Conservation (phyloP, 1,284 basidiomycete genomes). For the Trametes polyzona region DNA sequence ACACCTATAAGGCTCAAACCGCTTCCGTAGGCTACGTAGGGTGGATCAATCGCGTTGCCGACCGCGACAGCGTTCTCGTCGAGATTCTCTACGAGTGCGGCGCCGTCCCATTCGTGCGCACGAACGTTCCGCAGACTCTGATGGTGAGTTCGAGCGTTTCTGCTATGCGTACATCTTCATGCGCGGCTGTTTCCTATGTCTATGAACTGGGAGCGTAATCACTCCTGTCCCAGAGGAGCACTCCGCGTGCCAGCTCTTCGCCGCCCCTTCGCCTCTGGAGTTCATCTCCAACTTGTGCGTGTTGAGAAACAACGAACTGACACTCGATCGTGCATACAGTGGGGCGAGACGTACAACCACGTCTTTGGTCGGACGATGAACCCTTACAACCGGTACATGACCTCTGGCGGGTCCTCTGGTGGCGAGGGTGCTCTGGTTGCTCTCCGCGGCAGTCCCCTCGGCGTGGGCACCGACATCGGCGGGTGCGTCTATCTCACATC, state of each 20-base stretch:
- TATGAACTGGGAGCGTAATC: not conserved
- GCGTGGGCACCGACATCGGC: constrained; percentile 81
- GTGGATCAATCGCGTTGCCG: constrained; percentile 50
- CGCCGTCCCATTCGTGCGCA: constrained; percentile 52
- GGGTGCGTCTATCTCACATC: constrained; percentile 43
- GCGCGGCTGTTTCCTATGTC: not conserved
- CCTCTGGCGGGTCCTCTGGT: constrained; percentile 79
- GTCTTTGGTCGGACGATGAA: constrained; percentile 76
- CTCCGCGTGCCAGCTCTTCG: too few relatives aligned
- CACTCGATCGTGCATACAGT: constrained; percentile 29
- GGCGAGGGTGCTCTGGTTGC: constrained; percentile 80
- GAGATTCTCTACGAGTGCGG: constrained; percentile 47
- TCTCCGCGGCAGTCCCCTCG: constrained; percentile 75
- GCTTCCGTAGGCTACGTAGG: constrained; percentile 66
- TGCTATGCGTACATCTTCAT: too few relatives aligned
- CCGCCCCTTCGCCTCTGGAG: too few relatives aligned
- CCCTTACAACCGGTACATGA: constrained; percentile 69
- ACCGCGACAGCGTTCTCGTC: constrained; percentile 44
- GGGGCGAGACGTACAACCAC: constrained; percentile 46
- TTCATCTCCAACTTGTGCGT: not conserved
- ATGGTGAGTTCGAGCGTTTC: constrained; percentile 43
- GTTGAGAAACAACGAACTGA: not conserved
- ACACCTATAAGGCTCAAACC: too few relatives aligned
- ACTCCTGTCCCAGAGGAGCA: too few relatives aligned
- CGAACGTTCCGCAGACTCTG: constrained; percentile 52